Conservation (phyloP, 768 basidiomycete species). For the Termitomyces sp. region DNA sequence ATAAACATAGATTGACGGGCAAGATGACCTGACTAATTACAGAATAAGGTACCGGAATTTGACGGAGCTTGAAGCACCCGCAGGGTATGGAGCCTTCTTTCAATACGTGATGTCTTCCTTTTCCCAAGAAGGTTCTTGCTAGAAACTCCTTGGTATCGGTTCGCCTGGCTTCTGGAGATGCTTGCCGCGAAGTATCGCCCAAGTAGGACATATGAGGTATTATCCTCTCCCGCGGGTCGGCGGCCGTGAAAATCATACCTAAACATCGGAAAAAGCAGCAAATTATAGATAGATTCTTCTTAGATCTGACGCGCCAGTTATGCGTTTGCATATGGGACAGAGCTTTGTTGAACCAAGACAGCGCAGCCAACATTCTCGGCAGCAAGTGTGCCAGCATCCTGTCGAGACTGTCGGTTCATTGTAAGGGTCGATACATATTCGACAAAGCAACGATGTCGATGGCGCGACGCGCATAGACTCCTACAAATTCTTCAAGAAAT, state of each 20-base stretch:
- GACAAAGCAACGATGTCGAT: slow-evolving; percentile 47
- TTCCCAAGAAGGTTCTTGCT: neutral
- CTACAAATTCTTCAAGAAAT: slow-evolving; percentile 21
- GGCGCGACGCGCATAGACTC: slow-evolving; percentile 37
- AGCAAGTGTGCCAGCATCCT: slow-evolving; percentile 87
- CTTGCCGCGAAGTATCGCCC: neutral
- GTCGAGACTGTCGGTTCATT: slow-evolving; percentile 75
- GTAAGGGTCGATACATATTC: slow-evolving; percentile 77
- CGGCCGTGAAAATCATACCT: neutral
- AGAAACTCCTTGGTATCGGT: neutral
- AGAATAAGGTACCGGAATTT: neutral
- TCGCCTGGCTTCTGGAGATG: neutral
- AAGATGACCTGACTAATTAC: neutral
- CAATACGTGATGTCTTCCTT: neutral
- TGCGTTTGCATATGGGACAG: slow-evolving; percentile 85
- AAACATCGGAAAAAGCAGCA: too few relatives aligned
- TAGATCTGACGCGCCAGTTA: slow-evolving; percentile 70
- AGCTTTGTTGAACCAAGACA: slow-evolving; percentile 78
- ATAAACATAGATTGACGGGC: neutral
- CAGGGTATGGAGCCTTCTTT: neutral
- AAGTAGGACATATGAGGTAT: neutral
- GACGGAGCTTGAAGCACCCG: neutral
- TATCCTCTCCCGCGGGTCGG: neutral
- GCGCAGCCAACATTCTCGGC: slow-evolving; percentile 78
- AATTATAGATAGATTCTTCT: slow-evolving; percentile 66